Base-by-base conservation (phyloP, 1,284 basidiomycete genomes). In the Cutaneotrichosporon daszewskae region DNA sequence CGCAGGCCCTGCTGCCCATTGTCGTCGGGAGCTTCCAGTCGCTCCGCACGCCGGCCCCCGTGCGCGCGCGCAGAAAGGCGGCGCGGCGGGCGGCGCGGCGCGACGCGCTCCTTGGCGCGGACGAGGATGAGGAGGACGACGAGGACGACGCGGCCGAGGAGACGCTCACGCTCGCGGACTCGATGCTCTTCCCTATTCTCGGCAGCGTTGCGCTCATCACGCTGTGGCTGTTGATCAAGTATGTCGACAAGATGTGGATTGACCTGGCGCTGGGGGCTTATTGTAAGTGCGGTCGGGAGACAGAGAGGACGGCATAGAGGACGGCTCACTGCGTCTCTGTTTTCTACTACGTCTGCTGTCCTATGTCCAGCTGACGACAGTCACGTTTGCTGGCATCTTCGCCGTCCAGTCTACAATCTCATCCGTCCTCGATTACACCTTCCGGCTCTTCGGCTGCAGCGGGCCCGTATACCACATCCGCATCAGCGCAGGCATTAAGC, bases 211-310 rank as follows among this genome's bases (percentile, higher is more conserved):
- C 64, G n/a, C 53, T 72, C 7, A 37, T 71, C 39, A 51, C 54
- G 0, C 49, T 72, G 14, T 72, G 53, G 46, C 32, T 54, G 32
- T 36, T 68, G 20, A 50, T 71, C 40, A 66, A 82, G 61, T 91
- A 84, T 63, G 69, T 87, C 32, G 86, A 87, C 31, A 81, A 78
- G 57, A 79, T 82, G 56, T 88, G 86, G 83, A 82, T 95, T 52
- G 69, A 69, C 50, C 43, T 61, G 77, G n/a, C 70, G 18, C 43
- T 74, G 22, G 69, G 69, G 1, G 81, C 81, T 74, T 90, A 90
- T 61, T 88, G 67, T 71, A 48, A 59, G 66, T 88, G 2, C n/a
- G n/a, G n/a, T n/a, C n/a, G n/a, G n/a, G n/a, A n/a, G n/a, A n/a
- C n/a, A n/a, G n/a, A n/a, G n/a, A n/a, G n/a, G n/a, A n/a, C n/a